Conservation (phyloP, 345 rosid species). For the Citrus australasica region DNA sequence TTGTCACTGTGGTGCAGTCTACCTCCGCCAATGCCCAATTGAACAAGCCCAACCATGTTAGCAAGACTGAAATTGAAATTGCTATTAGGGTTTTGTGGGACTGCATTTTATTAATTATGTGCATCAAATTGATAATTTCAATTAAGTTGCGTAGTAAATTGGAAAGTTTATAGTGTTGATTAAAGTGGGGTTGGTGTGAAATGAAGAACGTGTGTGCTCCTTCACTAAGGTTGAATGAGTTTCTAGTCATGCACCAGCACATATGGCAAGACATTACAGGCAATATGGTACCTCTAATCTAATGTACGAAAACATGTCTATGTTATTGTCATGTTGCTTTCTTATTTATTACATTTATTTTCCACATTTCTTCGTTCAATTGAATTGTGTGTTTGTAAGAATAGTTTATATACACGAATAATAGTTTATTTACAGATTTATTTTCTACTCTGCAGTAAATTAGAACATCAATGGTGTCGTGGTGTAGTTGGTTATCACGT, state of each 20-base stretch:
- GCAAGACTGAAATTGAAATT: not conserved
- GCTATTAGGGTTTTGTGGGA: not conserved
- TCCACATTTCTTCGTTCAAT: no score
- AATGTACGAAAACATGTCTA: no score
- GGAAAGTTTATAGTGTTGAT: constrained; percentile 3
- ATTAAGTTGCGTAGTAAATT: no score
- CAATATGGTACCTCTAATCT: no score
- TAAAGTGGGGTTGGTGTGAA: constrained; percentile 27
- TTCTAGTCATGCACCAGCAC: not conserved
- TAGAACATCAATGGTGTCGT: constrained; percentile 45
- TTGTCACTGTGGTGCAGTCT: constrained; percentile 55
- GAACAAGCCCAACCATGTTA: constrained; percentile 5
- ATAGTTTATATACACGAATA: no score
- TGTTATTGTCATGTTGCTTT: no score
- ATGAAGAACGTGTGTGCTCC: constrained; percentile 18
- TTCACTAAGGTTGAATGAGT: constrained; percentile 23
- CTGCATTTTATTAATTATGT: not conserved
- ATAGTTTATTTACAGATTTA: no score
- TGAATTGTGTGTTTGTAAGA: no score
- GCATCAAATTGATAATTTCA: not conserved
- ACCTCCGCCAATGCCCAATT: constrained; percentile 16
- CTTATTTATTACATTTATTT: no score
- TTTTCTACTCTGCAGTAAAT: no score
- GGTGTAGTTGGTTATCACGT: constrained; percentile 99
- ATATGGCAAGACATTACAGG: no score